Evolutionary conservation across 495 filamentous ascomycete genomes (phyloP).

Genomic region (Mycothermus thermophilus): DNA sequence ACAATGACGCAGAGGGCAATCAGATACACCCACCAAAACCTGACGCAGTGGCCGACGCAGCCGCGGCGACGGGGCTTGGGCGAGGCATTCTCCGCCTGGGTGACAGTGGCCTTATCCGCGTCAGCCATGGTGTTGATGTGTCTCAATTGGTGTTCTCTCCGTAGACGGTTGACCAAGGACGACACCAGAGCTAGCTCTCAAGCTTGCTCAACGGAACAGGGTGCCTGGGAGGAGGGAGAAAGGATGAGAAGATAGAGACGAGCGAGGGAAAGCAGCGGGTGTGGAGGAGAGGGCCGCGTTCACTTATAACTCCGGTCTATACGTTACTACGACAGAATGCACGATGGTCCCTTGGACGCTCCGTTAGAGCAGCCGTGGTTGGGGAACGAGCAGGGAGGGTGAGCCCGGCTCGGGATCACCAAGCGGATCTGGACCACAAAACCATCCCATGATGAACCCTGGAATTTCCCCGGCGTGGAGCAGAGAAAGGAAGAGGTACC

Average conservation of each 20-base stretch:
- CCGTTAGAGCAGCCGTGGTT: too few species aligned
- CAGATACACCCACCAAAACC: slow-evolving; percentile 63
- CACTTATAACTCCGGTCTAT: slow-evolving; percentile 1
- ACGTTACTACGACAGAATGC: too few species aligned
- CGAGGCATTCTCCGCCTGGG: slow-evolving; percentile 14
- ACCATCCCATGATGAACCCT: too few species aligned
- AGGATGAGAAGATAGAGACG: slow-evolving; percentile 1
- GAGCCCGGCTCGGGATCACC: background rate
- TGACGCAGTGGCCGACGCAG: slow-evolving; percentile 27
- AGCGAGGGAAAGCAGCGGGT: background rate
- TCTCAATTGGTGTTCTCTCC: too few species aligned
- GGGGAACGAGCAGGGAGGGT: background rate
- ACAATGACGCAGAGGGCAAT: slow-evolving; percentile 42
- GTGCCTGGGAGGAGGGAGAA: background rate
- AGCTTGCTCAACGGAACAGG: background rate
- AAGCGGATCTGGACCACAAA: too few species aligned
- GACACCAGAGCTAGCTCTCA: too few species aligned
- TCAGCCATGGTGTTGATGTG: slow-evolving; percentile 10
- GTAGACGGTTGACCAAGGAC: too few species aligned
- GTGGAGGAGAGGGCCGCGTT: background rate
- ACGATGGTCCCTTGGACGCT: too few species aligned
- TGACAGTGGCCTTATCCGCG: slow-evolving; percentile 13
- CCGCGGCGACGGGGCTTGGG: slow-evolving; percentile 15
- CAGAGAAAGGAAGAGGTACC: slow-evolving; percentile 1
- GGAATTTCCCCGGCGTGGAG: background rate